Base-by-base conservation (phyloP, 176 grass and related monocot genomes). In the Zea luxurians region DNA sequence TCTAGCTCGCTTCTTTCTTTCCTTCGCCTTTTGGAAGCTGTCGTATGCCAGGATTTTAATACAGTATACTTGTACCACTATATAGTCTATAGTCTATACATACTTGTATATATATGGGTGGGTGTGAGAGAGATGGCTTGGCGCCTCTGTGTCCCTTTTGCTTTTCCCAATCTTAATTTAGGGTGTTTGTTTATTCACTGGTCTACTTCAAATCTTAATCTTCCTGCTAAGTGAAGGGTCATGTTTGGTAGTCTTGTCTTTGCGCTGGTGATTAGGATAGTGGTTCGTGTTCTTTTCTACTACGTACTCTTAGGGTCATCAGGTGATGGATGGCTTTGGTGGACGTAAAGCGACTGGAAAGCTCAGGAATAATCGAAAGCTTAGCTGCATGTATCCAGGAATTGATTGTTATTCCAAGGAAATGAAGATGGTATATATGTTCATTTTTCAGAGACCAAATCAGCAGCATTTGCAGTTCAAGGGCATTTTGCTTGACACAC, bases 281-380 rank as follows among this genome's bases (percentile, higher is more conserved):
- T 54, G 27, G 5, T 57, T n/a, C 27, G 64, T 69, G 52, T 57
- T 53, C 64, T 81, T 67, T 71, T 68, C 40, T 45, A 59, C 40
- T 45, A 59, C n/a, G n/a, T n/a, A n/a, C 59, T 61, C 21, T 85
- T 72, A 63, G 9, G 47, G 27, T 27, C 27, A 27, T 78, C 78
- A 74, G 77, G 67, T 88, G 71, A 76, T 66, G 75, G 61, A 78
- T 64, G 61, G 70, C 78, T 58, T 8, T 48, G 68, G 78, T 68
- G 66, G 70, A 70, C 78, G 83, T 87, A 92, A 92, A 89, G 89
- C 71, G 85, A 98, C 76, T 83, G 78, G 84, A 92, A 92, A 94
- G 83, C 75, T 83, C 75, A 92, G 70, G 83, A 70, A 90, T 70
- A 70, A 90, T 70, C 67, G 70, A 83, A 84, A 86, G 27, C 68